Base-by-base conservation (phyloP, 768 basidiomycete genomes). In the Lactarius trivialis region DNA sequence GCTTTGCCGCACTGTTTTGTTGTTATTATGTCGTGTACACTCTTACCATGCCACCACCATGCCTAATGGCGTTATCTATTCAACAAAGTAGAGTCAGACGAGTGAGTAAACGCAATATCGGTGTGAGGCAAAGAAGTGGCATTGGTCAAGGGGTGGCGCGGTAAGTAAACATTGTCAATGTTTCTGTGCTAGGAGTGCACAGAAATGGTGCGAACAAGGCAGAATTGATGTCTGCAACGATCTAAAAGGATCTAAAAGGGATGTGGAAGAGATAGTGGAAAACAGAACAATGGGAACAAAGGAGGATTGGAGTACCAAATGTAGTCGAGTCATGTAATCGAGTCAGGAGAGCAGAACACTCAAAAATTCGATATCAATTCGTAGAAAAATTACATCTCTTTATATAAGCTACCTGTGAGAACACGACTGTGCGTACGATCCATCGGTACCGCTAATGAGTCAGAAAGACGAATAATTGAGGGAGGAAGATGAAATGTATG, bases 291-390 rank as follows among this genome's bases (percentile, higher is more conserved):
- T 58, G 51, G 19, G 28, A 14, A 15, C n/a, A 21, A 30, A 21
- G 33, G 55, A 33, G 9, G 60, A 34, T n/a, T n/a, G n/a, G n/a
- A n/a, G n/a, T n/a, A n/a, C n/a, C n/a, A n/a, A n/a, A n/a, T n/a
- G n/a, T n/a, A n/a, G n/a, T n/a, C n/a, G n/a, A n/a, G 45, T 24
- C 19, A 34, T 32, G 26, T n/a, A 24, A 36, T n/a, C 28, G 15
- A 33, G 24, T 53, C 52, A 48, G 33, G 21, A 30, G 36, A 19
- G 30, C 7, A 36, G 51, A 55, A 52, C 37, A 34, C 41, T 56
- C 37, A 51, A 59, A 55, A 61, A 64, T 58, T 12, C 28, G 5
- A 30, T 43, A 60, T 55, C 48, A 64, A 64, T 60, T 56, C 54
- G 14, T 21, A 60, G 50, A 60, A 64, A 60, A 60, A 33, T 51